phyloP scores from a whole-genome alignment of 441 rosid genomes.

The Brassica balearica region DNA sequence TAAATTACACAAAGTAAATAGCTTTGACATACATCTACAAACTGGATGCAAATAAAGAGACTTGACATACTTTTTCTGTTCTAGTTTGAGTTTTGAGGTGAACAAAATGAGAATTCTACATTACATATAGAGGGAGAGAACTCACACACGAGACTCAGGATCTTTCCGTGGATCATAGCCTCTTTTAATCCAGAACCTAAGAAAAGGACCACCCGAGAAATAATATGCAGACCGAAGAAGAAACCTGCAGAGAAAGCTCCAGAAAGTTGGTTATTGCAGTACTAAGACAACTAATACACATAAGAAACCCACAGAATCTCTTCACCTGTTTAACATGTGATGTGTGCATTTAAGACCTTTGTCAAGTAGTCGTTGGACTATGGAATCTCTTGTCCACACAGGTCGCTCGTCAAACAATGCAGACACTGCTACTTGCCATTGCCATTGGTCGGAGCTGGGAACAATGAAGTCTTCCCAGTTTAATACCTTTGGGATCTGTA shows the following conservation, averaged over 20 bases:
- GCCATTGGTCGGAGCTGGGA: constrained; percentile 72
- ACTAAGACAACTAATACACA: constrained; percentile 33
- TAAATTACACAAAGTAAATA: background rate
- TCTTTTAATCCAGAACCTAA: constrained; percentile 93
- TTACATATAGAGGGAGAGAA: background rate
- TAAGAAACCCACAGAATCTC: background rate
- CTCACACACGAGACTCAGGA: constrained; percentile 96
- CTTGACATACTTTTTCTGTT: background rate
- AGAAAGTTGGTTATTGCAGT: constrained; percentile 19
- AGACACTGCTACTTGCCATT: constrained; percentile 77
- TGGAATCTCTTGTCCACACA: constrained; percentile 86
- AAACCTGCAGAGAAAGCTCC: constrained; percentile 60
- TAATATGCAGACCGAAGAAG: constrained; percentile 90
- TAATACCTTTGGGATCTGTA: constrained; percentile 87
- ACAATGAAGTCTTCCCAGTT: constrained; percentile 69
- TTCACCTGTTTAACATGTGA: constrained; percentile 75
- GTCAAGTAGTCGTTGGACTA: constrained; percentile 71
- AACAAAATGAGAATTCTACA: constrained; percentile 11
- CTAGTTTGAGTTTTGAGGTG: background rate
- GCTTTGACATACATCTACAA: constrained; percentile 1
- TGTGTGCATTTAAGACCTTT: constrained; percentile 70
- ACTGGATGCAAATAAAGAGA: background rate
- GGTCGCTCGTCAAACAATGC: constrained; percentile 91
- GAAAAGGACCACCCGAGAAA: constrained; percentile 97
- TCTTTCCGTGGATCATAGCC: constrained; percentile 98